Base-by-base conservation (phyloP, 306 rosid species). In the Cicer judaicum region DNA sequence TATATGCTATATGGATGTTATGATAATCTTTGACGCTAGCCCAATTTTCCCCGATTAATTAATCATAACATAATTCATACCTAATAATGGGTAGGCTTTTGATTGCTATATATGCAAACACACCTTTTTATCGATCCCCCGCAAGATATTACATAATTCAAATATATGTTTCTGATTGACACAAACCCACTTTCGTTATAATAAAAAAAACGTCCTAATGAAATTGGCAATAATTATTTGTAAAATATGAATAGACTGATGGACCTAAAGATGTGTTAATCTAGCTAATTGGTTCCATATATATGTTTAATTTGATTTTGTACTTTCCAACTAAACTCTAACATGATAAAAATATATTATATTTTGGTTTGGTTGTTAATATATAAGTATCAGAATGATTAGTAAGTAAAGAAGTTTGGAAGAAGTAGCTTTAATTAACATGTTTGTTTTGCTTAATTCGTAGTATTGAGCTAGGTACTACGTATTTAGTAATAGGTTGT, bases 11-110 rank as follows among this genome's bases (percentile, higher is more conserved):
- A 63, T 62, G 80, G 47, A 77, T 61, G 72, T 41, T 77, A 67
- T 76, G 80, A 43, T 85, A 84, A 80, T 76, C 73, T 24, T 80
- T 77, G 78, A 76, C 59, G 42, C 59, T 80, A 55, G 63, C 68
- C 53, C 52, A 36, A 38, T 49, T 57, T 57, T 19, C 54, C 74
- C 74, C 40, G 54, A 74, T 49, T 69, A 62, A 82, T 84, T n/a
- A n/a, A n/a, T n/a, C 56, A 76, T 60, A 72, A 11, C 47, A 7
- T 7, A 3, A 65, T 70, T 56, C 82, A 74, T 44, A 80, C 72
- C 75, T 65, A 84, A 64, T 78, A 62, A 68, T 84, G 46, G 76
- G 81, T 76, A 59, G 70, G 78, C 73, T 82, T 81, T 74, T 48
- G 47, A 50, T 68, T 50, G 44, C 14, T 46, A 39, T 16, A 34